phyloP scores from a whole-genome alignment of 306 rosid genomes.

The Begonia peltatifolia region DNA sequence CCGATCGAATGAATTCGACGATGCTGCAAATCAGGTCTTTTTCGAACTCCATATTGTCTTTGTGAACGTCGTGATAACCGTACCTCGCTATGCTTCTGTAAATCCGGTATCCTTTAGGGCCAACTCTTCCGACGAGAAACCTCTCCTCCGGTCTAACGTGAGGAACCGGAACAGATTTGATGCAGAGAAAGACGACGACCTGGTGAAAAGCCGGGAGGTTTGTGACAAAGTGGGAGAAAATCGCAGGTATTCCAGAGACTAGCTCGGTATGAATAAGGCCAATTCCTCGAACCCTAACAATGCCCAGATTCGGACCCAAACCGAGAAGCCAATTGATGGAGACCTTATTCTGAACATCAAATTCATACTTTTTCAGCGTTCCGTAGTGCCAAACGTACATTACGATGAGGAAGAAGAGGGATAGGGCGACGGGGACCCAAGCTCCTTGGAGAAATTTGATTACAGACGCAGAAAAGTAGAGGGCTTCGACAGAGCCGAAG shows the following conservation, averaged over 20 bases:
- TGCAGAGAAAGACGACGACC: conserved; percentile 85
- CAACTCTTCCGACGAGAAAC: conserved; percentile 93
- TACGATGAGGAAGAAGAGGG: conserved; percentile 61
- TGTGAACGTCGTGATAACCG: conserved; percentile 80
- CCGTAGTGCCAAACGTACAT: conserved; percentile 99
- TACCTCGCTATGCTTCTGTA: conserved; percentile 94
- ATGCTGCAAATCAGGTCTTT: conserved; percentile 78
- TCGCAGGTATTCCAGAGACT: conserved; percentile 86
- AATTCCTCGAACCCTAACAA: conserved; percentile 80
- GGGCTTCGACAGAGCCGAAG: conserved; percentile 92
- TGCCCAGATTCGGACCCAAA: conserved; percentile 70
- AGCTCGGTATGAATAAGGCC: conserved; percentile 96
- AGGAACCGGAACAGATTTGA: conserved; percentile 94
- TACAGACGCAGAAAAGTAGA: conserved; percentile 94
- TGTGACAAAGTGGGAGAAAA: conserved; percentile 94
- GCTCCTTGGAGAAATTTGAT: conserved; percentile 95
- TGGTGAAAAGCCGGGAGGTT: conserved; percentile 97
- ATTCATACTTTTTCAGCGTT: conserved; percentile 79
- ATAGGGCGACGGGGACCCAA: conserved; percentile 93
- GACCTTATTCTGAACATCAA: conserved; percentile 88
- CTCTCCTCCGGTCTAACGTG: conserved; percentile 83
- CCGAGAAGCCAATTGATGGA: conserved; percentile 87
- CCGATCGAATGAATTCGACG: conserved; percentile 74
- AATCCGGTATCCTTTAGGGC: conserved; percentile 78
- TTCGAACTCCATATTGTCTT: conserved; percentile 79